Percentiles rank a stretch among this genome's conserved stretches.
Conservation (phyloP, 768 basidiomycete species). For the Amanita jacksonii region DNA sequence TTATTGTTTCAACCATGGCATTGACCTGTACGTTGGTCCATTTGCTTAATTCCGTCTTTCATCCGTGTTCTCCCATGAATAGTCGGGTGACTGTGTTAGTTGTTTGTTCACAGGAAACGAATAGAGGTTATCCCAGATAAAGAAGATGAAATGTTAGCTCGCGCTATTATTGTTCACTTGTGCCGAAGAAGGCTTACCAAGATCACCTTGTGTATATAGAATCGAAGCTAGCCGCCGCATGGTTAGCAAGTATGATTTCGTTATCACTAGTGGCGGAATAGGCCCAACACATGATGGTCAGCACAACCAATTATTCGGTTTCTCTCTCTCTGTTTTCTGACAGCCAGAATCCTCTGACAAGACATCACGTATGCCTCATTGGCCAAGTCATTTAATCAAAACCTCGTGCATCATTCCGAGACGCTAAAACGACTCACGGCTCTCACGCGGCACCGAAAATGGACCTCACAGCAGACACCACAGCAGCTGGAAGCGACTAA, state of each 20-base stretch:
- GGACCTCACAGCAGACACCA: conserved; percentile 51
- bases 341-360: conserved; percentile 18
- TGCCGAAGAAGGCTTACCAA: not conserved
- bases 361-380: conserved; percentile 89
- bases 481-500: conserved; percentile 71
- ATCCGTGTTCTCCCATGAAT: not conserved
- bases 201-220: conserved; percentile 28
- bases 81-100: conserved; percentile 19
- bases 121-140: conserved; percentile 91
- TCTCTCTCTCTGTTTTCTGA: too few relatives aligned
- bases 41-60: not conserved
- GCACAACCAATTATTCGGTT: too few relatives aligned
- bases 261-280: conserved; percentile 86
- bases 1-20: conserved; percentile 82
- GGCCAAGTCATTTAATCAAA: conserved; percentile 72
- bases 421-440: conserved; percentile 67
- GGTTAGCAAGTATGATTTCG: conserved; percentile 77
- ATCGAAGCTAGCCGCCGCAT: conserved; percentile 80
- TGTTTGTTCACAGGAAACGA: conserved; percentile 48
- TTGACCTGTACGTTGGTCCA: conserved; percentile 49
- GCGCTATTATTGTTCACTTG: too few relatives aligned
- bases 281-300: conserved; percentile 85
- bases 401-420: conserved; percentile 65
- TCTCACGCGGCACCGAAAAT: conserved; percentile 44
- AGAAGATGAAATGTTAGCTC: conserved; percentile 75